These are phyloP conservation scores for Lentinula guzmanii DNA, from an alignment of 768 basidiomycete genomes.

Conservation along the genomic window DNA sequence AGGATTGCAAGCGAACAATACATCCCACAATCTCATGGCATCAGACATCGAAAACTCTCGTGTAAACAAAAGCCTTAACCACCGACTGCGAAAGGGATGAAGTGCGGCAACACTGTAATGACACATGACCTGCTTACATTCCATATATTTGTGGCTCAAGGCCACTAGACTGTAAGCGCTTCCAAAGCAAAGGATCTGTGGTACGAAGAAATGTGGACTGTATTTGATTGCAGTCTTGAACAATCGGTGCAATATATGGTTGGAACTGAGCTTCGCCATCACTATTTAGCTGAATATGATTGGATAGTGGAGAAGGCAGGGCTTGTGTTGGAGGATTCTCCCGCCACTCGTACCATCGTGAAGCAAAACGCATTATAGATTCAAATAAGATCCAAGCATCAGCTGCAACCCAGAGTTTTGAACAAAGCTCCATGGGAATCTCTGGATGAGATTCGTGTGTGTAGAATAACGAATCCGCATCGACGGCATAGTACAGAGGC, in stretches of 20 bases:
- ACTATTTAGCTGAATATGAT: conserved; percentile 37
- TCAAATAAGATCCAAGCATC: conserved; percentile 86
- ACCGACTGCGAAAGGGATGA: conserved; percentile 52
- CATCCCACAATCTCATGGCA: conserved; percentile 93
- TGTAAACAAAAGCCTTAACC: conserved; percentile 90
- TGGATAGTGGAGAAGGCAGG: conserved; percentile 29
- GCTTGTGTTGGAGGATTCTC: conserved; percentile 27
- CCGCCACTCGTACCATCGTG: conserved; percentile 77
- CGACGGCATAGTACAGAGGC: conserved; percentile 75
- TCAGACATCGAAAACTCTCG: conserved; percentile 81
- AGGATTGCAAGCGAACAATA: conserved; percentile 83
- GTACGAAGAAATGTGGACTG: conserved; percentile 68
- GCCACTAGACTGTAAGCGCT: conserved; percentile 67
- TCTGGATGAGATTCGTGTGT: conserved; percentile 23
- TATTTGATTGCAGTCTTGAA: conserved; percentile 74
- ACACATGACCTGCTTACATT: conserved; percentile 54
- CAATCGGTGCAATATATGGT: conserved; percentile 79
- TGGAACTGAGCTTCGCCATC: conserved; percentile 45
- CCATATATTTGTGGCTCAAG: conserved; percentile 97
- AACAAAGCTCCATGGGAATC: conserved; percentile 55
- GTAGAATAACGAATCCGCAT: conserved; percentile 68
- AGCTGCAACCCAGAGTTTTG: conserved; percentile 66
- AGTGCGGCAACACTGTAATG: conserved; percentile 8
- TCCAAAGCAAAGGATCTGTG: conserved; percentile 77
- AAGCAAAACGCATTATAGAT: conserved; percentile 70